These are phyloP conservation scores for Curvularia spicifera DNA, from an alignment of 2,329 filamentous ascomycete genomes.

Conservation along the genomic window DNA sequence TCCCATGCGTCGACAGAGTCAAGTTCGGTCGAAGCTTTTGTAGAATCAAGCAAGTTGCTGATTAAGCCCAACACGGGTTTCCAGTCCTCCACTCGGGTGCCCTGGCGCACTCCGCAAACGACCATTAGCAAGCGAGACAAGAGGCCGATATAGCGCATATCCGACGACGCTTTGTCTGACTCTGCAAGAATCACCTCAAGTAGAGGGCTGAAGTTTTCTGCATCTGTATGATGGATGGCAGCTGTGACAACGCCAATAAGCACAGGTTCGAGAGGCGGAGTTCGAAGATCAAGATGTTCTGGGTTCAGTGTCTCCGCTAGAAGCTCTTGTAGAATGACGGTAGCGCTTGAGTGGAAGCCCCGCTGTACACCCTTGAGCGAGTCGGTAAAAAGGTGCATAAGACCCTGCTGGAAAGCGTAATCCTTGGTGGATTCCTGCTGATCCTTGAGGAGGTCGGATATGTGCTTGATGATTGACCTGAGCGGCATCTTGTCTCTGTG, in stretches of 20 bases:
- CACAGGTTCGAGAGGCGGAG: conserved; percentile 63
- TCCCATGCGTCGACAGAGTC: conserved; percentile 31
- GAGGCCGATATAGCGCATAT: conserved; percentile 38
- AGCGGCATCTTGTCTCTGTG: conserved; percentile 75
- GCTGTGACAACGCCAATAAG: conserved; percentile 79
- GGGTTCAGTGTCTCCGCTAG: conserved; percentile 45
- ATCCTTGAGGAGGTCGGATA: conserved; percentile 70
- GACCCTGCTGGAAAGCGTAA: conserved; percentile 78
- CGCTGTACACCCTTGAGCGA: conserved; percentile 69
- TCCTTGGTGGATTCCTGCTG: conserved; percentile 63
- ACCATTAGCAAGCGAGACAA: conserved; percentile 66
- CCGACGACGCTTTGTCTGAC: conserved; percentile 53
- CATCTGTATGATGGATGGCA: conserved; percentile 79
- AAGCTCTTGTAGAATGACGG: conserved; percentile 60
- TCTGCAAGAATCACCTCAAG: conserved; percentile 62
- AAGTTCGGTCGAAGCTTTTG: conserved; percentile 47
- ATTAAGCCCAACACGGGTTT: conserved; percentile 61
- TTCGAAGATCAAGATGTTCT: conserved; percentile 51
- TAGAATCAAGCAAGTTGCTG: conserved; percentile 37
- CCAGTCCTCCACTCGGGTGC: conserved; percentile 77
- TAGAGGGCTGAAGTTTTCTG: conserved; percentile 74
- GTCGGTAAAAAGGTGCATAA: conserved; percentile 93
- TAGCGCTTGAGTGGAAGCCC: conserved; percentile 64
- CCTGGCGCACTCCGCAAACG: conserved; percentile 80
- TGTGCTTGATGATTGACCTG: conserved; percentile 71